These are phyloP conservation scores for Hypomontagnella submonticulosa DNA, from an alignment of 495 filamentous ascomycete species.

Conservation along the genomic window DNA sequence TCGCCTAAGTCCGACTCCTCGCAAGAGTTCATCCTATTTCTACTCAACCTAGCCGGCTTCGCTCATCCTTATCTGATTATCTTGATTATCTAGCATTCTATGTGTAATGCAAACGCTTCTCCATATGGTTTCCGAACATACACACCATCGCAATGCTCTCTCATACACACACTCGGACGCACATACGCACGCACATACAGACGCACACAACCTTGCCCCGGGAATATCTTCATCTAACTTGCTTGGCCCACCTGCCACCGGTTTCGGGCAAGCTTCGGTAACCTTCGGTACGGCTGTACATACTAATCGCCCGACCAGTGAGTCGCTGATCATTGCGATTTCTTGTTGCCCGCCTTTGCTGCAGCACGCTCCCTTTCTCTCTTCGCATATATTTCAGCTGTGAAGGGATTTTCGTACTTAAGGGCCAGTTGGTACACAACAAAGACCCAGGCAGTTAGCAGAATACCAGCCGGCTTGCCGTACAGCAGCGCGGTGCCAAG, in stretches of 20 bases:
- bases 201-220: neutral
- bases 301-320: constrained; percentile 6
- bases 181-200: constrained; percentile 1
- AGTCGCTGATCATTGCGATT: constrained; percentile 53
- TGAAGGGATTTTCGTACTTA: constrained; percentile 97
- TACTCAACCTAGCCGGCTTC: too few species aligned
- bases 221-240: constrained; percentile 4
- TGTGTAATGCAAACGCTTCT: constrained; percentile 19
- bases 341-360: constrained; percentile 53
- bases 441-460: constrained; percentile 80
- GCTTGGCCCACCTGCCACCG: constrained; percentile 17
- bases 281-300: neutral
- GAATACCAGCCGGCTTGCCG: constrained; percentile 87
- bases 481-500: constrained; percentile 87
- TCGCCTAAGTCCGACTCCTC: too few species aligned
- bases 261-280: constrained; percentile 31
- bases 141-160: neutral
- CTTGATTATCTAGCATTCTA: neutral
- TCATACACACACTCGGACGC: neutral
- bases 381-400: constrained; percentile 91
- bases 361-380: constrained; percentile 68
- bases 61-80: neutral
- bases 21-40: too few species aligned
- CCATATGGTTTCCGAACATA: constrained; percentile 17
- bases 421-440: constrained; percentile 85